phyloP scores from a whole-genome alignment of 495 filamentous ascomycete genomes.

The Penicillium angulare region DNA sequence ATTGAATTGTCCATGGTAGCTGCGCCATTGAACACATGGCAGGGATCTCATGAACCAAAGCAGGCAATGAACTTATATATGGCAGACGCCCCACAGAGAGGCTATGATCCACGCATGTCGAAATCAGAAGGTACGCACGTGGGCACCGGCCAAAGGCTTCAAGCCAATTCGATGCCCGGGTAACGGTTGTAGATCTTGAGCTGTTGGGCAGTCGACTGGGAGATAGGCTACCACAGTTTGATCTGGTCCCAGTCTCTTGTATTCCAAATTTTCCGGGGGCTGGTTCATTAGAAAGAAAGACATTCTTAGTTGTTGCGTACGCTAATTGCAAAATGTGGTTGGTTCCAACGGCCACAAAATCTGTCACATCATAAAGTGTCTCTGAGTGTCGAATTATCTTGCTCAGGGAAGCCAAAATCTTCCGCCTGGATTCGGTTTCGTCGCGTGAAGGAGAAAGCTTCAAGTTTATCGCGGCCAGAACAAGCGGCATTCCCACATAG shows the following conservation, averaged over 20 bases:
- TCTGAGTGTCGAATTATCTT: slow-evolving; percentile 32
- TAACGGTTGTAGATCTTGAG: no score
- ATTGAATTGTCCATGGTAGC: slow-evolving; percentile 23
- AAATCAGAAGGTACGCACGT: slow-evolving; percentile 35
- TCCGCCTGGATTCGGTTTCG: slow-evolving; percentile 19
- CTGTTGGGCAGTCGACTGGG: no score
- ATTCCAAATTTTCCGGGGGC: no score
- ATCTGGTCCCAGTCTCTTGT: no score
- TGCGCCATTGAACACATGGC: slow-evolving; percentile 19
- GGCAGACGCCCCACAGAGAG: slow-evolving; percentile 27
- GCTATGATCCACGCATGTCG: slow-evolving; percentile 31
- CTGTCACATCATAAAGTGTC: slow-evolving; percentile 32
- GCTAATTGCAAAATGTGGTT: slow-evolving; percentile 35
- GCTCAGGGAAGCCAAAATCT: slow-evolving; percentile 24
- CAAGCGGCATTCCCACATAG: slow-evolving; percentile 34
- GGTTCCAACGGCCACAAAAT: slow-evolving; percentile 28
- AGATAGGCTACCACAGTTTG: no score
- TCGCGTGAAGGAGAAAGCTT: slow-evolving; percentile 28
- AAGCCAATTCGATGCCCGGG: slow-evolving; percentile 25
- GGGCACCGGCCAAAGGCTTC: slow-evolving; percentile 32
- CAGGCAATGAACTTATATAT: slow-evolving; percentile 21
- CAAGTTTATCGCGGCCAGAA: slow-evolving; percentile 35
- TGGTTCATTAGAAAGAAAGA: slow-evolving; percentile 20
- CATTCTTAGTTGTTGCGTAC: slow-evolving; percentile 27
- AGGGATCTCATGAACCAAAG: slow-evolving; percentile 24